Evolutionary conservation across 257 asterid species (phyloP).

Genomic region (Leonotis leonurus): DNA sequence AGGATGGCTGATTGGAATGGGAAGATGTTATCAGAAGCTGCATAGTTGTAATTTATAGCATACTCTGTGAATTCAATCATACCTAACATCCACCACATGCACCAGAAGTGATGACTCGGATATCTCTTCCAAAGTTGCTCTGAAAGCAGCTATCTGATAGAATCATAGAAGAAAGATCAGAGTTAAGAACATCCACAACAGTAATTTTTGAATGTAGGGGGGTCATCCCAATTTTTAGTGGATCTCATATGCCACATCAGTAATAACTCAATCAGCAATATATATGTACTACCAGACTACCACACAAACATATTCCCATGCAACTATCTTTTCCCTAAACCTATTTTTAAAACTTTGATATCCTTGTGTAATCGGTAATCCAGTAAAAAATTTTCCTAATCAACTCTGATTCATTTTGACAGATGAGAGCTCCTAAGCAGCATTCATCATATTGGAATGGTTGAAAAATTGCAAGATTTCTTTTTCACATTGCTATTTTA

Average conservation of each 20-base stretch:
- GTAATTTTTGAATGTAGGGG: too few relatives aligned
- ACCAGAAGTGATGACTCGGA: slow-evolving; percentile 87
- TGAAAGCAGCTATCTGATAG: slow-evolving; percentile 86
- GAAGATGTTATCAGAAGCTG: slow-evolving; percentile 27
- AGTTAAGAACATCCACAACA: neutral
- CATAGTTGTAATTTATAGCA: neutral
- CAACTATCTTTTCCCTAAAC: neutral
- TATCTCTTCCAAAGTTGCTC: slow-evolving; percentile 97
- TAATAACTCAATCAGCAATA: neutral
- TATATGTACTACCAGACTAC: neutral
- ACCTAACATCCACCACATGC: slow-evolving; percentile 97
- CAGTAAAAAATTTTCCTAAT: too few relatives aligned
- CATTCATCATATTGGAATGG: too few relatives aligned
- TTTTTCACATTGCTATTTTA: too few relatives aligned
- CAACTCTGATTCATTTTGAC: too few relatives aligned
- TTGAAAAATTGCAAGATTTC: too few relatives aligned
- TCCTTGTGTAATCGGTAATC: too few relatives aligned
- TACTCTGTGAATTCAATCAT: slow-evolving; percentile 12
- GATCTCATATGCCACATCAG: neutral
- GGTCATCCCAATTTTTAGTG: neutral
- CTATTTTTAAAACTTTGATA: too few relatives aligned
- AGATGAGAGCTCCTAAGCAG: too few relatives aligned
- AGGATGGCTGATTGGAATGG: slow-evolving; percentile 72
- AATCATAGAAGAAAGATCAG: slow-evolving; percentile 6
- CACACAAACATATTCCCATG: neutral